phyloP scores from a whole-genome alignment of 2,329 filamentous ascomycete genomes.

The Alternaria sp. region DNA sequence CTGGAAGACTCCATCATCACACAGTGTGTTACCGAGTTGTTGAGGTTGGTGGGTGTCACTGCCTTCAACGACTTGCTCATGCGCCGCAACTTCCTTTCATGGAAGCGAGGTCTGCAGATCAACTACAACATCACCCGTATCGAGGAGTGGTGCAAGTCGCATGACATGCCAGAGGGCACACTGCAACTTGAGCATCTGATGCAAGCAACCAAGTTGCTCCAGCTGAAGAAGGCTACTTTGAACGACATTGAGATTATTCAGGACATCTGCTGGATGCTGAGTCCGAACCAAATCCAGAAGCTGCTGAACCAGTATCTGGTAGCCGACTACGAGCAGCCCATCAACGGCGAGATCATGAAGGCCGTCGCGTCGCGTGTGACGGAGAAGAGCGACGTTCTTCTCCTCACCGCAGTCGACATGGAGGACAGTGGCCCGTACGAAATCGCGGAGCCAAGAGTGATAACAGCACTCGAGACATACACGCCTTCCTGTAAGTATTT shows the following conservation, averaged over 20 bases:
- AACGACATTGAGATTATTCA: conserved; percentile 99
- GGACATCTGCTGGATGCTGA: conserved; percentile 99
- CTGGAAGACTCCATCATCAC: conserved; percentile 95
- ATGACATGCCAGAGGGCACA: conserved; percentile 98
- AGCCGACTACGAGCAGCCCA: conserved; percentile 98
- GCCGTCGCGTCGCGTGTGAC: conserved; percentile 95
- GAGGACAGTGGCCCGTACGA: conserved; percentile 98
- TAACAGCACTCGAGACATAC: conserved; percentile 96
- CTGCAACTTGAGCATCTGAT: conserved; percentile 97
- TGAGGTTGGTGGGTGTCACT: conserved; percentile 92
- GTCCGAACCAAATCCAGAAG: conserved; percentile 98
- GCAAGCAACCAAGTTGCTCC: conserved; percentile 98
- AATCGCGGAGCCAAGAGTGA: conserved; percentile 94
- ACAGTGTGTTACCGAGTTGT: conserved; percentile 91
- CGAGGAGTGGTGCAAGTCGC: conserved; percentile 99
- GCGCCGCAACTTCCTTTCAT: conserved; percentile 97
- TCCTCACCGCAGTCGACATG: conserved; percentile 96
- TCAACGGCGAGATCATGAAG: conserved; percentile 99
- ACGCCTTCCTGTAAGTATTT: conserved; percentile 86
- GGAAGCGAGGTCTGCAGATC: conserved; percentile 98
- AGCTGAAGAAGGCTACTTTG: conserved; percentile 97
- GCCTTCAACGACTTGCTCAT: conserved; percentile 98
- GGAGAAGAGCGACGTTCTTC: conserved; percentile 95
- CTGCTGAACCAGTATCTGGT: conserved; percentile 98
- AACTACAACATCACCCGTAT: conserved; percentile 99